Percentiles rank a stretch among this genome's conserved stretches.
Evolutionary conservation across 495 filamentous ascomycete genomes (phyloP).

Genomic region (Cudoniella acicularis): DNA sequence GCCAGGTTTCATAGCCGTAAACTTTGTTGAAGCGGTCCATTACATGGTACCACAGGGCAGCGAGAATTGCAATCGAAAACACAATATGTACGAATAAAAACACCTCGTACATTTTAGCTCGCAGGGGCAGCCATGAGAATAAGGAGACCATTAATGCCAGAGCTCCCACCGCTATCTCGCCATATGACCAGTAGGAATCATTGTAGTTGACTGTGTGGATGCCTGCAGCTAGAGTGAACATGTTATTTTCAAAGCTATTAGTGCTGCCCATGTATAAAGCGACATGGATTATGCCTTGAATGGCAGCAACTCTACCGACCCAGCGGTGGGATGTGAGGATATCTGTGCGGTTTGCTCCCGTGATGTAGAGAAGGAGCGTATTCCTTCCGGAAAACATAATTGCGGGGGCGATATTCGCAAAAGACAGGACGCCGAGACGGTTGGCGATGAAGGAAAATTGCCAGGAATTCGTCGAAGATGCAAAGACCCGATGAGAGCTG

Average conservation of each 20-base stretch:
- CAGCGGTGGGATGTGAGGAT: slow-evolving; percentile 1
- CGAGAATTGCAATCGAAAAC: neutral
- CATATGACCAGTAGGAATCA: neutral
- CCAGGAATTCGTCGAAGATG: neutral
- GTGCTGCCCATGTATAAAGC: slow-evolving; percentile 17
- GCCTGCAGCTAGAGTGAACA: neutral
- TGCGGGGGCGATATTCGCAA: neutral
- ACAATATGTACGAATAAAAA: slow-evolving; percentile 1
- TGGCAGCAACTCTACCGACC: neutral
- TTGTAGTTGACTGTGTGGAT: neutral
- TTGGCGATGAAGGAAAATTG: neutral
- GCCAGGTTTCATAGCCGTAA: slow-evolving; percentile 1
- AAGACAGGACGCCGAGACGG: neutral
- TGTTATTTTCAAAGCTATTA: neutral
- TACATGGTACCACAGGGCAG: neutral
- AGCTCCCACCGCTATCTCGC: neutral
- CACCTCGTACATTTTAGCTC: neutral
- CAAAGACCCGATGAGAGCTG: neutral
- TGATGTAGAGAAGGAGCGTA: neutral
- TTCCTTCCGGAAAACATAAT: neutral
- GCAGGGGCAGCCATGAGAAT: neutral
- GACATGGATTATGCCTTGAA: slow-evolving; percentile 1
- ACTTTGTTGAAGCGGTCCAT: neutral
- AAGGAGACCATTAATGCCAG: neutral
- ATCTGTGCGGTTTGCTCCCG: neutral